Evolutionary conservation across 257 asterid species (phyloP).

Genomic region (Plantago ovata): DNA sequence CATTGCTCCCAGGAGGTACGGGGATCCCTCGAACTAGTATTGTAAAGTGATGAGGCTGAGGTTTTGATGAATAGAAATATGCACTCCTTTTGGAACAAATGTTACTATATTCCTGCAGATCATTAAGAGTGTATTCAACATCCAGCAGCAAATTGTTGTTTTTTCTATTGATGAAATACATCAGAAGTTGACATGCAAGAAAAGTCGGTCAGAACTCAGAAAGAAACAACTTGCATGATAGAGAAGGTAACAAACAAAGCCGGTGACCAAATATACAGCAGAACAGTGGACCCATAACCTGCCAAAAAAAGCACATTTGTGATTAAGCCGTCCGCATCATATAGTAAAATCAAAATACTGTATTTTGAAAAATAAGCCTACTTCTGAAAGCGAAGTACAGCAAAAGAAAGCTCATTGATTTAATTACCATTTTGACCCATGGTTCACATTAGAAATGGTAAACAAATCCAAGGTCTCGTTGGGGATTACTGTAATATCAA

Average conservation of each 20-base stretch:
- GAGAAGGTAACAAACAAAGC: slow-evolving; percentile 90
- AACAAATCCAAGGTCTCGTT: slow-evolving; percentile 81
- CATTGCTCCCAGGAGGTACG: slow-evolving; percentile 48
- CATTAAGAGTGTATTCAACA: slow-evolving; percentile 19
- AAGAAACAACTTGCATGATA: slow-evolving; percentile 71
- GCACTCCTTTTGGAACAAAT: slow-evolving; percentile 70
- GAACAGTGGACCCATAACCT: slow-evolving; percentile 98
- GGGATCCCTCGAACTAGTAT: slow-evolving; percentile 93
- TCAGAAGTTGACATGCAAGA: slow-evolving; percentile 5
- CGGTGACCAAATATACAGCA: slow-evolving; percentile 83
- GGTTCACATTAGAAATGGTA: slow-evolving; percentile 83
- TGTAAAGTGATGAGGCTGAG: slow-evolving; percentile 72
- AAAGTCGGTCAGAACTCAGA: slow-evolving; percentile 13
- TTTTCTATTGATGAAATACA: too few species aligned
- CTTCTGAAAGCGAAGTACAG: not conserved
- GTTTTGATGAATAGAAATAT: slow-evolving; percentile 66
- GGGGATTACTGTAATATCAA: slow-evolving; percentile 66
- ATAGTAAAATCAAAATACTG: too few species aligned
- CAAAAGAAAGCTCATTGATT: not conserved
- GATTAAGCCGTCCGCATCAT: too few species aligned
- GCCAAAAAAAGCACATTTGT: slow-evolving; percentile 24
- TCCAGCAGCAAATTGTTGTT: slow-evolving; percentile 4
- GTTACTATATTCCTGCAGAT: slow-evolving; percentile 72
- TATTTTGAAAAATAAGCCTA: not conserved
- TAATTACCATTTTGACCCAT: slow-evolving; percentile 83